Evolutionary conservation across 768 basidiomycete genomes (phyloP).

Genomic region (Podaxis carcinomalis): DNA sequence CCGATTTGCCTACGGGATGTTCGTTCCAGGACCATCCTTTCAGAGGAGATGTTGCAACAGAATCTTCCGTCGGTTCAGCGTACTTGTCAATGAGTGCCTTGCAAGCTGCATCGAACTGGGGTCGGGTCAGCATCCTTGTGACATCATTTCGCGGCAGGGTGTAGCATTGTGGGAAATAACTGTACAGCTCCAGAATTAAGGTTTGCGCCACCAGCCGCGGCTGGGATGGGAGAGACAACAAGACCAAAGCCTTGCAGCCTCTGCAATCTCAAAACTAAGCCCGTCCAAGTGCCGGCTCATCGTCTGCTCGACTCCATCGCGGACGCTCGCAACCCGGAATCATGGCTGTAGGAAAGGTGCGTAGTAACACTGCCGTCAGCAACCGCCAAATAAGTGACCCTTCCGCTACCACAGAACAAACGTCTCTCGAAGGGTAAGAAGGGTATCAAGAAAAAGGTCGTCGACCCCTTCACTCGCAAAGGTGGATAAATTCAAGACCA

Average conservation of each 20-base stretch:
- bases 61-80: background rate
- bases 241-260: constrained; percentile 20
- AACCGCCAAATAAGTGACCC: constrained; percentile 10
- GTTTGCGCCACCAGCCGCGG: constrained; percentile 53
- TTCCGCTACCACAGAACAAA: constrained; percentile 69
- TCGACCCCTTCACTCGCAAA: constrained; percentile 99
- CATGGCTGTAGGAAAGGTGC: constrained; percentile 90
- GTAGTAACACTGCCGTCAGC: background rate
- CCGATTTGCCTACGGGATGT: constrained; percentile 6
- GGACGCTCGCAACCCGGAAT: constrained; percentile 29
- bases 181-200: constrained; percentile 50
- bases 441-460: constrained; percentile 99
- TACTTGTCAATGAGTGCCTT: constrained; percentile 39
- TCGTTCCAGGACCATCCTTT: constrained; percentile 43
- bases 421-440: constrained; percentile 97
- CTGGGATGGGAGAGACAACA: constrained; percentile 24
- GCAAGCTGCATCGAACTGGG: constrained; percentile 58
- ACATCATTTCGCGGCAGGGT: background rate
- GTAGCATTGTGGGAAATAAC: constrained; percentile 37
- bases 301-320: constrained; percentile 37
- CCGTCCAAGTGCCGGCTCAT: constrained; percentile 32
- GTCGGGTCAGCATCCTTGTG: constrained; percentile 47
- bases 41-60: constrained; percentile 1
- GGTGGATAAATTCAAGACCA: constrained; percentile 42
- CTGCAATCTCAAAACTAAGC: constrained; percentile 35